These are phyloP conservation scores for Cyberlindnera lachancei DNA, from an alignment of 805 yeast species.

Conservation along the genomic window DNA sequence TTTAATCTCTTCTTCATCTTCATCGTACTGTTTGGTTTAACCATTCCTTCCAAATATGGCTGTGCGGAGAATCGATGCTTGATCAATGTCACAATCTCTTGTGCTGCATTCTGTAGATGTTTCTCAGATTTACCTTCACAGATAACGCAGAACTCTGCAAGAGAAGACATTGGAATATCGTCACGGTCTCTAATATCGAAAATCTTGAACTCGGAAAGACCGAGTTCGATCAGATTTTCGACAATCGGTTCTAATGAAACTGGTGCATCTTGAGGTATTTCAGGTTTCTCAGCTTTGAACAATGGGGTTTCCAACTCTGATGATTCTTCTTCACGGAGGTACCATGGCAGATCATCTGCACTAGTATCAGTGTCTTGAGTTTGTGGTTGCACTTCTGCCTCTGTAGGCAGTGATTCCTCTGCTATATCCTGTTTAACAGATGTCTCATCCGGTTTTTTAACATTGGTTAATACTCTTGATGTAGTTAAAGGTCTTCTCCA, in stretches of 20 bases:
- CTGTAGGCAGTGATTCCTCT: no score
- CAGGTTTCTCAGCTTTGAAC: slow-evolving; percentile 39
- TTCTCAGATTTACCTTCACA: slow-evolving; percentile 71
- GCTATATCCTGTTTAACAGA: no score
- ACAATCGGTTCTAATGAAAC: slow-evolving; percentile 36
- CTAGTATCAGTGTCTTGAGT: neutral
- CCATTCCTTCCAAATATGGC: slow-evolving; percentile 65
- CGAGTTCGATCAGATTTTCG: slow-evolving; percentile 46
- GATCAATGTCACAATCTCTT: slow-evolving; percentile 46
- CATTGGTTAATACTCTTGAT: no score
- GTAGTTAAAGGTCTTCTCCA: no score
- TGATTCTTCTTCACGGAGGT: slow-evolving; percentile 38
- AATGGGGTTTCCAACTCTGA: slow-evolving; percentile 28
- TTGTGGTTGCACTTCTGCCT: no score
- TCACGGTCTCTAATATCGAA: slow-evolving; percentile 50
- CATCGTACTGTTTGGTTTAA: slow-evolving; percentile 48
- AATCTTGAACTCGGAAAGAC: slow-evolving; percentile 52
- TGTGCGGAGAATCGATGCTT: slow-evolving; percentile 41
- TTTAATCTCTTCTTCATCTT: slow-evolving; percentile 44
- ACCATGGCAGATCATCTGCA: slow-evolving; percentile 46
- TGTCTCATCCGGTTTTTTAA: no score
- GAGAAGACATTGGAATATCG: slow-evolving; percentile 31
- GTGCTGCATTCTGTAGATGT: slow-evolving; percentile 68
- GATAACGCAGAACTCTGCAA: slow-evolving; percentile 47
- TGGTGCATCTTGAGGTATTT: slow-evolving; percentile 56